These are phyloP conservation scores for Quercus variabilis DNA, from an alignment of 306 rosid species.

Conservation along the genomic window DNA sequence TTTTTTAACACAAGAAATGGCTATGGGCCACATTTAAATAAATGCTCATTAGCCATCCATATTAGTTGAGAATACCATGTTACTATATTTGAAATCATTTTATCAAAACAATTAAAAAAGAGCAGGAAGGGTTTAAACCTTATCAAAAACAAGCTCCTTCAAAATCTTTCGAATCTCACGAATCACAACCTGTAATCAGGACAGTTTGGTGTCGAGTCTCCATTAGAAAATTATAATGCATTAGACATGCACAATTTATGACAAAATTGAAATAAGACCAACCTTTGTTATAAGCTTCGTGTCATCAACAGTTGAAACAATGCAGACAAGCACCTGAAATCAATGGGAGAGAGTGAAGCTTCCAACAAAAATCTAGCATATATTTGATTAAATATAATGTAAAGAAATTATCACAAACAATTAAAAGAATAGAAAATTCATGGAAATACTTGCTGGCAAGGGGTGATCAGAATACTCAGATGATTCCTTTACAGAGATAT, in stretches of 20 bases:
- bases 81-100: neutral
- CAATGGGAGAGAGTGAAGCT: slow-evolving; percentile 3
- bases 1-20: neutral
- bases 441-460: neutral
- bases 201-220: slow-evolving; percentile 15
- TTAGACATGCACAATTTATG: slow-evolving; percentile 6
- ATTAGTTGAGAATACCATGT: neutral
- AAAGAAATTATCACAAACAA: neutral
- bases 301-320: slow-evolving; percentile 83
- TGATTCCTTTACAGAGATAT: neutral
- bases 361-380: slow-evolving; percentile 4
- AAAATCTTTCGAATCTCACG: slow-evolving; percentile 60
- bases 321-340: slow-evolving; percentile 75
- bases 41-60: neutral
- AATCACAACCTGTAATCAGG: slow-evolving; percentile 58
- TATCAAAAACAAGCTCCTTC: slow-evolving; percentile 73
- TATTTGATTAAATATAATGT: neutral
- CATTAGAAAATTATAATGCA: slow-evolving; percentile 4
- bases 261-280: slow-evolving; percentile 24
- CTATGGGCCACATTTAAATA: neutral
- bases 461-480: neutral
- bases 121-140: slow-evolving; percentile 49
- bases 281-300: slow-evolving; percentile 91
- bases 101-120: neutral
- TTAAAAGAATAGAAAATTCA: neutral